phyloP scores from a whole-genome alignment of 1,284 basidiomycete species.

The Austroboletus novae-zelandiae region DNA sequence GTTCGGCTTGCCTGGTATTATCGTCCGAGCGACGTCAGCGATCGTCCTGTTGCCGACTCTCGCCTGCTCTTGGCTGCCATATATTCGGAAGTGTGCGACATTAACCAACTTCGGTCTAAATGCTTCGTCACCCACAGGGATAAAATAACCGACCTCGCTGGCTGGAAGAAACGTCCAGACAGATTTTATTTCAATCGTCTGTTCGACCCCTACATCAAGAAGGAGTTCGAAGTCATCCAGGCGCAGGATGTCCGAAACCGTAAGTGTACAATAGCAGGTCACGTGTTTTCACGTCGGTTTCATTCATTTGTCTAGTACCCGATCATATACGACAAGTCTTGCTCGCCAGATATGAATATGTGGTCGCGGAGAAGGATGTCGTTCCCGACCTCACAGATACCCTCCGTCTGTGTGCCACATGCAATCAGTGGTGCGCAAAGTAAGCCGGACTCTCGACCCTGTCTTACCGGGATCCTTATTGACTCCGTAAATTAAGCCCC shows the following conservation, averaged over 20 bases:
- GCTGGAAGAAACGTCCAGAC: conserved; percentile 95
- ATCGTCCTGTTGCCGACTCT: conserved; percentile 82
- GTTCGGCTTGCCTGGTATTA: conserved; percentile 93
- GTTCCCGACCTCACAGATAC: conserved; percentile 88
- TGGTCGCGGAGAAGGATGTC: conserved; percentile 91
- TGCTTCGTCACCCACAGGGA: conserved; percentile 94
- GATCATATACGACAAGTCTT: conserved; percentile 75
- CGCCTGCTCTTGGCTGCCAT: conserved; percentile 91
- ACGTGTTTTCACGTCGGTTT: conserved; percentile 19
- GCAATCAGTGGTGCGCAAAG: conserved; percentile 86
- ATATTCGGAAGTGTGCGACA: conserved; percentile 92
- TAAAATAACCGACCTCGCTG: conserved; percentile 88
- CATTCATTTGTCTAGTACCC: conserved; percentile 57
- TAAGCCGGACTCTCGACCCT: conserved; percentile 39
- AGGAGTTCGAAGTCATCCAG: conserved; percentile 95
- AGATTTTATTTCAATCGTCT: conserved; percentile 93
- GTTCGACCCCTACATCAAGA: conserved; percentile 97
- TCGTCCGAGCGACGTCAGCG: conserved; percentile 85
- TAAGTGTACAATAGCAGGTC: conserved; percentile 42
- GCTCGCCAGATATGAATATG: conserved; percentile 86
- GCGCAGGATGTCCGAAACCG: conserved; percentile 86
- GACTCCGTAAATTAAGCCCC: conserved; percentile 48
- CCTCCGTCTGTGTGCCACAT: conserved; percentile 83
- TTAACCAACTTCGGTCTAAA: conserved; percentile 86
- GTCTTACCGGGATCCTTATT: conserved; percentile 22